Base-by-base conservation (phyloP, 2,329 filamentous ascomycete genomes). In the Ustulina deusta region DNA sequence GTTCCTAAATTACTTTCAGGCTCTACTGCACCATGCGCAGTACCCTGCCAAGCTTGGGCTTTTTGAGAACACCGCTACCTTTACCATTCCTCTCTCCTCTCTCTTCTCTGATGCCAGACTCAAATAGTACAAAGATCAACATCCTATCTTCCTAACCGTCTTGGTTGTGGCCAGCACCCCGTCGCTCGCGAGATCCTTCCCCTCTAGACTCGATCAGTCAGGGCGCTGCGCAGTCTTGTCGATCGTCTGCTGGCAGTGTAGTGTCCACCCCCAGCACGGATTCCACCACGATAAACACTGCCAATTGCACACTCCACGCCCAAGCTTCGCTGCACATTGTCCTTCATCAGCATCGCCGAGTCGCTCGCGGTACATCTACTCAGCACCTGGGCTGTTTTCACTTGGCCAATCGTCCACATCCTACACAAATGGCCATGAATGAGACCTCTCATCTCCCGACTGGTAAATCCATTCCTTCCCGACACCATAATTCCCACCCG, bases 341-440 rank as follows among this genome's bases (percentile, higher is more conserved):
- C 36, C 52, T 49, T 54, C 46, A 29, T 34, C 32, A 29, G 29
- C 54, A 46, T 66, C 44, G 13, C 36, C 51, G n/a, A 32, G n/a
- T 38, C 46, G 13, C 27, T 48, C 40, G 13, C 27, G 15, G 36
- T 3, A 55, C 29, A 63, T n/a, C 38, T 48, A 4, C 15, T 40
- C 22, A 6, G 20, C 17, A 10, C 22, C 34, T 7, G n/a, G 20
- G 22, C 54, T 27, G 36, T 17, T 42, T 25, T 27, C 36, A 42
- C 7, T 56, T 54, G 36, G 15, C 54, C 46, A 32, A 64, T 52
- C 49, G 20, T 13, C 32, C 9, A 38, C 20, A 32, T 17, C 13
- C 32, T 36, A 34, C 36, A 40, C 60, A 57, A 70, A 76, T 76
- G 74, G 75, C 75, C 59, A 77, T 77, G 74, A 71, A 71, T 63